A percentile compares a stretch with the other conserved stretches of the same genome.
Conservation (phyloP, 2,329 filamentous ascomycete species). For the Sclerotinia spermophila region DNA sequence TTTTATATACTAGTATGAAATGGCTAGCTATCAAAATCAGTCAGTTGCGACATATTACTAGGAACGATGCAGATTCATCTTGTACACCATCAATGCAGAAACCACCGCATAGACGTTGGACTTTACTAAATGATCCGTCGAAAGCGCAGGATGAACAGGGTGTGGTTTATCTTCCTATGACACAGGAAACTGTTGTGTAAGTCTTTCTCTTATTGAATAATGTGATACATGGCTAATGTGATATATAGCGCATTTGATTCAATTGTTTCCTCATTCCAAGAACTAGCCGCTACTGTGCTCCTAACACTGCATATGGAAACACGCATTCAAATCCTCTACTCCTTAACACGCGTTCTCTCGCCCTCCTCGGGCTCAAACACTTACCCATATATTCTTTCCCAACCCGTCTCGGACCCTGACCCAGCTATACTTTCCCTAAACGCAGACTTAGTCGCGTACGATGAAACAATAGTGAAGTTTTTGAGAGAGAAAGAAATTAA, state of each 20-base stretch:
- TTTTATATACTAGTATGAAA: constrained; percentile 96
- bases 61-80: constrained; percentile 65
- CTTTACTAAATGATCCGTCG: constrained; percentile 64
- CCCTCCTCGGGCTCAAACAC: constrained; percentile 43
- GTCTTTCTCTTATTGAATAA: constrained; percentile 35
- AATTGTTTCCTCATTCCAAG: constrained; percentile 77
- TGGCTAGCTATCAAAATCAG: constrained; percentile 85
- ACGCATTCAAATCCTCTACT: constrained; percentile 78
- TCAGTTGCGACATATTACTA: constrained; percentile 78
- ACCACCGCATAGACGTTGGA: constrained; percentile 68
- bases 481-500: constrained; percentile 66
- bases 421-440: constrained; percentile 80
- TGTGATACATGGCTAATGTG: constrained; percentile 9
- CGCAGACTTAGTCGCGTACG: constrained; percentile 78
- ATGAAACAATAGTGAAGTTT: constrained; percentile 73
- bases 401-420: constrained; percentile 73
- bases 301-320: constrained; percentile 86
- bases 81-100: constrained; percentile 36
- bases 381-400: constrained; percentile 62
- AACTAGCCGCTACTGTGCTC: constrained; percentile 74
- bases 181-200: constrained; percentile 76
- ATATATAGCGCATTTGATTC: constrained; percentile 70
- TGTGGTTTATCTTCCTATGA: constrained; percentile 81
- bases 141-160: constrained; percentile 57
- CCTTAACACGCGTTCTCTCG: constrained; percentile 62